Percentiles rank a stretch among this genome's conserved stretches.
These are phyloP conservation scores for Graphilbum ipis-grandicollis DNA, from an alignment of 2,329 filamentous ascomycete genomes.

Conservation along the genomic window DNA sequence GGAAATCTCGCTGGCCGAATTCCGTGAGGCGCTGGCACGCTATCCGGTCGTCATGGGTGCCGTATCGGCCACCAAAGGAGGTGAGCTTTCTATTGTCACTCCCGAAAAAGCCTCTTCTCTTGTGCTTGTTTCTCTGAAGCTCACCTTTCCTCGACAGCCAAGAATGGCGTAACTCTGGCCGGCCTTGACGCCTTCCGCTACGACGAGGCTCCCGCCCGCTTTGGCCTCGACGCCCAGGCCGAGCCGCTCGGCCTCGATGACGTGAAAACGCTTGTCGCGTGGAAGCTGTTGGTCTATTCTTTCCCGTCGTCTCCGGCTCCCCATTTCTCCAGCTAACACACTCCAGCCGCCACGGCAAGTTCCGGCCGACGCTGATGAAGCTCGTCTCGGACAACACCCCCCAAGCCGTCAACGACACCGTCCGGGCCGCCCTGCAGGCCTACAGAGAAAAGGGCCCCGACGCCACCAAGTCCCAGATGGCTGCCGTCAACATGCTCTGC, in stretches of 20 bases:
- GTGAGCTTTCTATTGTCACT: constrained; percentile 14
- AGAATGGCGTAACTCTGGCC: constrained; percentile 31
- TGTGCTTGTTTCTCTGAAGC: background rate
- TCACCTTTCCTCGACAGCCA: constrained; percentile 16
- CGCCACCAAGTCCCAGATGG: constrained; percentile 11
- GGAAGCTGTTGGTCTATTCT: constrained; percentile 44
- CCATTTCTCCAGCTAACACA: background rate
- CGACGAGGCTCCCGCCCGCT: constrained; percentile 27
- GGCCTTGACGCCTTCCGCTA: constrained; percentile 47
- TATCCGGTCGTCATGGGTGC: constrained; percentile 20
- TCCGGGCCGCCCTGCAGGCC: constrained; percentile 29
- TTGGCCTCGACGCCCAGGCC: constrained; percentile 18
- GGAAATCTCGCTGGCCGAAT: constrained; percentile 2
- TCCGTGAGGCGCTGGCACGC: constrained; percentile 3
- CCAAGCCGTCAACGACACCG: constrained; percentile 25
- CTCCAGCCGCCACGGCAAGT: constrained; percentile 36
- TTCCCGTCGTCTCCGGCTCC: background rate
- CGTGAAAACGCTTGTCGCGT: constrained; percentile 44
- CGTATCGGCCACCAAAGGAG: constrained; percentile 26
- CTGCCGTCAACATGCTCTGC: constrained; percentile 35
- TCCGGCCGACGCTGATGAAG: constrained; percentile 42
- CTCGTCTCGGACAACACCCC: constrained; percentile 44
- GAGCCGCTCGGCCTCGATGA: constrained; percentile 35
- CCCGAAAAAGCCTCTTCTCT: background rate
- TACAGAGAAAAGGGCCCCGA: constrained; percentile 7